A percentile compares a stretch with the other conserved stretches of the same genome.
Evolutionary conservation across 139 green algal species (phyloP).

Genomic region (Volvox reticuliferus): DNA sequence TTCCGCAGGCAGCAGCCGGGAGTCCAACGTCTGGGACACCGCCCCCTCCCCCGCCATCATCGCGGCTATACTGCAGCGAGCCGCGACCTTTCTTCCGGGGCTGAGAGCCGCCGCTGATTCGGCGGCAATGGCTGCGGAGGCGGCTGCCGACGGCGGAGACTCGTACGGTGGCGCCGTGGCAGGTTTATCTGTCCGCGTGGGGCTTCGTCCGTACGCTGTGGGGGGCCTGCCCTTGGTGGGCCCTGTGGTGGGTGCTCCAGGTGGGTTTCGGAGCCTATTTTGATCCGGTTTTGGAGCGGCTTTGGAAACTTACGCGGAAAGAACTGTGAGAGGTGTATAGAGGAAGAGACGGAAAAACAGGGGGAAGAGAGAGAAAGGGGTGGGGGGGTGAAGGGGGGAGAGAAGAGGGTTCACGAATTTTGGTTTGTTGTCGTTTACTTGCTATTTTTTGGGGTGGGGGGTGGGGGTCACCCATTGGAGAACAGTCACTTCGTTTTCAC

Average conservation of each 20-base stretch:
- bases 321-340: too few species aligned
- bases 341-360: too few species aligned
- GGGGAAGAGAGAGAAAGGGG: too few species aligned
- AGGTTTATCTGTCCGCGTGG: conserved; percentile 58
- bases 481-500: not conserved
- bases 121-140: not conserved
- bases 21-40: conserved; percentile 71
- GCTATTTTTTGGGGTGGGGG: too few species aligned
- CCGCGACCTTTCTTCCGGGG: conserved; percentile 69
- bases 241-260: conserved; percentile 57
- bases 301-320: too few species aligned
- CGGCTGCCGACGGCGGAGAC: not conserved
- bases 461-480: too few species aligned
- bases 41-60: conserved; percentile 54
- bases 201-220: conserved; percentile 72
- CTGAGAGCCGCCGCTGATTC: conserved; percentile 43
- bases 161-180: not conserved
- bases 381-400: too few species aligned
- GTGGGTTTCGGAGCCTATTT: not conserved
- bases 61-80: conserved; percentile 72
- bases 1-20: conserved; percentile 68
- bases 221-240: conserved; percentile 73
- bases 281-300: too few species aligned
- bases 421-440: not conserved
- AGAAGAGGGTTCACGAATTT: not conserved